These are phyloP conservation scores for Cordia subcordata DNA, from an alignment of 257 asterid genomes.

Conservation along the genomic window DNA sequence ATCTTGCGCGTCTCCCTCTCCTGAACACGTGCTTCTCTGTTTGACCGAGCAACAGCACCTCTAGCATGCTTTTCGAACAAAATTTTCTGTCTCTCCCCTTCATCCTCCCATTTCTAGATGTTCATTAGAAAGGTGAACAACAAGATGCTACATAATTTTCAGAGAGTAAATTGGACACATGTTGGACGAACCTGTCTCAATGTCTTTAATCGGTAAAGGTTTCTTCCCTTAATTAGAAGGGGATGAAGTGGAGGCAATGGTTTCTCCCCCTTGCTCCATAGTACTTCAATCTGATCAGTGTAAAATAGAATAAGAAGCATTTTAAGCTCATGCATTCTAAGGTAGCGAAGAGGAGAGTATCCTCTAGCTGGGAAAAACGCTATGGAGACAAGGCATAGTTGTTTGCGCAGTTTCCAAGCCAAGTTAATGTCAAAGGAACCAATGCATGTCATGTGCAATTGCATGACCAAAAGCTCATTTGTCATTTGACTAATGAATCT, in stretches of 20 bases:
- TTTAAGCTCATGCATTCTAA: too few relatives aligned
- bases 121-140: neutral
- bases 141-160: constrained; percentile 2
- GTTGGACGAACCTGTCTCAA: constrained; percentile 62
- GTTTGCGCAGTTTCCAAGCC: too few relatives aligned
- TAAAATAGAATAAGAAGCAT: neutral
- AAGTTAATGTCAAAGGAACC: too few relatives aligned
- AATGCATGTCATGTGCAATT: too few relatives aligned
- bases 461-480: too few relatives aligned
- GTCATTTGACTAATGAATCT: too few relatives aligned
- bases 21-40: constrained; percentile 55
- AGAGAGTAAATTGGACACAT: neutral
- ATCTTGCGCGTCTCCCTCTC: constrained; percentile 42
- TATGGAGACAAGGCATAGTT: too few relatives aligned
- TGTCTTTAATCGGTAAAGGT: constrained; percentile 74
- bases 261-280: constrained; percentile 88
- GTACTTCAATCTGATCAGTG: constrained; percentile 68
- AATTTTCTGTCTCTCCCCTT: constrained; percentile 56
- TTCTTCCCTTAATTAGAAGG: constrained; percentile 84
- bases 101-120: constrained; percentile 69
- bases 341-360: too few relatives aligned
- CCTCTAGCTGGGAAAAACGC: too few relatives aligned
- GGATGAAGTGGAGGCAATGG: constrained; percentile 86
- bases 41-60: constrained; percentile 70
- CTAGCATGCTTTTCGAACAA: constrained; percentile 75